Conservation (phyloP, 495 filamentous ascomycete genomes). For the Parathielavia appendiculata region DNA sequence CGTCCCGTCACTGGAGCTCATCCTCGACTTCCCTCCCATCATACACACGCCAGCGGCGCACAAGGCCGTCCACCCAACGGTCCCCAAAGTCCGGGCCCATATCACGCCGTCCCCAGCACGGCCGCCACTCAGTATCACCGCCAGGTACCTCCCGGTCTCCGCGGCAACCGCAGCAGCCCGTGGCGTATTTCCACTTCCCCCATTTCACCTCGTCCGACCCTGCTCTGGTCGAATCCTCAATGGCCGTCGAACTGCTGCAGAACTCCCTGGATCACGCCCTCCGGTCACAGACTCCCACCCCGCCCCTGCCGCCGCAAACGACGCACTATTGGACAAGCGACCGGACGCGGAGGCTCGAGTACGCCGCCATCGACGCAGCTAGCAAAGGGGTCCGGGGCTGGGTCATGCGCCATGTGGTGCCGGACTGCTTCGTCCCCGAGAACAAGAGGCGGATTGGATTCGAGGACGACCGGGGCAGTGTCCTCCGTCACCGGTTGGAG, state of each 20-base stretch:
- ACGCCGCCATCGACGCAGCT: constrained; percentile 55
- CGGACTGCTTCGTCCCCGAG: constrained; percentile 50
- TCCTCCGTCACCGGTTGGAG: constrained; percentile 49
- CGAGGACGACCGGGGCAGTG: constrained; percentile 50
- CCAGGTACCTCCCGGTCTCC: constrained; percentile 20
- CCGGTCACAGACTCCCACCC: constrained; percentile 1
- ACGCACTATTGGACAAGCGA: constrained; percentile 55
- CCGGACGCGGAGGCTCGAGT: constrained; percentile 49
- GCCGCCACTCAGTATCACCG: constrained; percentile 27
- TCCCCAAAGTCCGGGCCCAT: constrained; percentile 32
- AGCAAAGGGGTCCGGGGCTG: constrained; percentile 49
- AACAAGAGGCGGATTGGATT: constrained; percentile 42
- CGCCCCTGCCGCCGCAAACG: constrained; percentile 47
- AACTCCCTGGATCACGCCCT: not conserved
- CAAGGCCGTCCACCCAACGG: constrained; percentile 34
- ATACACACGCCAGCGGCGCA: constrained; percentile 30
- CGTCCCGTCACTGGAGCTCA: constrained; percentile 19
- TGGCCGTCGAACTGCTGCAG: constrained; percentile 2
- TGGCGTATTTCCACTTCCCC: constrained; percentile 46
- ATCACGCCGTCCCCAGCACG: constrained; percentile 23
- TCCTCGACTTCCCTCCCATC: constrained; percentile 25
- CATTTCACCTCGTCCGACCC: constrained; percentile 43
- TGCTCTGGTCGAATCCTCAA: constrained; percentile 16
- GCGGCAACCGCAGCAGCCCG: constrained; percentile 26
- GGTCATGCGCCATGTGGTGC: constrained; percentile 48